Evolutionary conservation across 129 eudicot species (phyloP).

Genomic region (Kitagawia praeruptora): DNA sequence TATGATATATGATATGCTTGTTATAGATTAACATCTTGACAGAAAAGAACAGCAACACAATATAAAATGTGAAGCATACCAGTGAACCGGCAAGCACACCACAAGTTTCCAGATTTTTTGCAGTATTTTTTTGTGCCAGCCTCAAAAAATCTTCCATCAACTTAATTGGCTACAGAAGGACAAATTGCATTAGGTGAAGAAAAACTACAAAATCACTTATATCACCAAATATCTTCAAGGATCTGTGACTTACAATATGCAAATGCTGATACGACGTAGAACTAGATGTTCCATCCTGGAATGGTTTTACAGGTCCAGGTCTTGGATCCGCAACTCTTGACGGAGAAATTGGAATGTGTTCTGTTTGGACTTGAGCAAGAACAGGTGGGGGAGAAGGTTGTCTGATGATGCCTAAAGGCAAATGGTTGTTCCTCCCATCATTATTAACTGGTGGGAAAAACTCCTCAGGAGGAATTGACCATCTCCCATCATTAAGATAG

Average conservation of each 20-base stretch:
- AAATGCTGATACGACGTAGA: slow-evolving; percentile 75
- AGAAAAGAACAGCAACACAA: background rate
- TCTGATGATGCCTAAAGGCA: slow-evolving; percentile 53
- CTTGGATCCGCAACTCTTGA: slow-evolving; percentile 92
- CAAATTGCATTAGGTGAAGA: background rate
- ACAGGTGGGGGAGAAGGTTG: slow-evolving; percentile 97
- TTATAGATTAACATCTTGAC: background rate
- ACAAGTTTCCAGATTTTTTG: slow-evolving; percentile 83
- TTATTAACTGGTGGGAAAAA: slow-evolving; percentile 22
- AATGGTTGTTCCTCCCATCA: slow-evolving; percentile 21
- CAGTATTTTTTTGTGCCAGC: slow-evolving; percentile 75
- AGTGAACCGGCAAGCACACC: slow-evolving; percentile 98
- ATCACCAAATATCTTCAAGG: background rate
- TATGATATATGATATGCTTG: slow-evolving; percentile 4
- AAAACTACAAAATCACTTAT: background rate
- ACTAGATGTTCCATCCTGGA: slow-evolving; percentile 44
- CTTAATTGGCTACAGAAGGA: slow-evolving; percentile 68
- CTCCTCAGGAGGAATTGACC: slow-evolving; percentile 47
- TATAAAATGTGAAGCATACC: slow-evolving; percentile 29
- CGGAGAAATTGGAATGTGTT: slow-evolving; percentile 55
- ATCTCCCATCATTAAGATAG: slow-evolving; percentile 85
- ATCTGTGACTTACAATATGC: slow-evolving; percentile 60
- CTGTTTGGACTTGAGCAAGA: slow-evolving; percentile 78
- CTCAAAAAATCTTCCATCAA: slow-evolving; percentile 91
- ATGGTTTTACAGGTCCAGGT: slow-evolving; percentile 73